Base-by-base conservation (phyloP, 2,329 filamentous ascomycete genomes). In the Cytospora leucostoma region DNA sequence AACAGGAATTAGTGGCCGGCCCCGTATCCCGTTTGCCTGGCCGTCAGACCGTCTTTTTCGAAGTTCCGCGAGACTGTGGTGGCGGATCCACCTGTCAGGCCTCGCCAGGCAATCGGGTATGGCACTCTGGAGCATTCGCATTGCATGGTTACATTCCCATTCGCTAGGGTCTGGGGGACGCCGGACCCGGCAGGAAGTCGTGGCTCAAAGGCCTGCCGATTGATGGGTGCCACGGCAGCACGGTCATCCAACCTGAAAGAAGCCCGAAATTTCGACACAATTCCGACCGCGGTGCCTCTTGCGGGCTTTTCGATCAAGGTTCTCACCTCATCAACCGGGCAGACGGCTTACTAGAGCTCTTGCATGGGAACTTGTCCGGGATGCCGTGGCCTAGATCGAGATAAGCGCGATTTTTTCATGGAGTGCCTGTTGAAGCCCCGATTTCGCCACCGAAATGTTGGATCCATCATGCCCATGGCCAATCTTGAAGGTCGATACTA, bases 11-110 rank as follows among this genome's bases (percentile, higher is more conserved):
- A 54, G 32, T 27, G 50, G 47, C 56, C 57, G 61, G 56, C 57
- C 56, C 62, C 62, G 62, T 64, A 61, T 61, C n/a, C 64, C 62
- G 56, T 56, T 57, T 57, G 56, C 57, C 56, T 55, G 62, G 59
- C 64, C 61, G 53, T 64, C 61, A 65, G 64, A 65, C 64, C 64
- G 64, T 65, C 64, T 65, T 65, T 65, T 65, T 37, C 44, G 53
- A 50, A 55, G 53, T 52, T 56, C 51, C 61, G 47, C 56, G 38
- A 53, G 50, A 61, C 59, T 53, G 59, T 61, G 51, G 59, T 61
- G 32, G 51, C 37, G 59, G 44, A 55, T 55, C 59, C 59, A 61
- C 54, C 59, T 61, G 59, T 61, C 59, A 61, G 59, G 51, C 38
- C 51, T 61, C 59, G 59, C 59, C 54, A 61, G 54, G 59, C 59